These are phyloP conservation scores for Lophiotrema nucula DNA, from an alignment of 495 filamentous ascomycete genomes.

Conservation along the genomic window DNA sequence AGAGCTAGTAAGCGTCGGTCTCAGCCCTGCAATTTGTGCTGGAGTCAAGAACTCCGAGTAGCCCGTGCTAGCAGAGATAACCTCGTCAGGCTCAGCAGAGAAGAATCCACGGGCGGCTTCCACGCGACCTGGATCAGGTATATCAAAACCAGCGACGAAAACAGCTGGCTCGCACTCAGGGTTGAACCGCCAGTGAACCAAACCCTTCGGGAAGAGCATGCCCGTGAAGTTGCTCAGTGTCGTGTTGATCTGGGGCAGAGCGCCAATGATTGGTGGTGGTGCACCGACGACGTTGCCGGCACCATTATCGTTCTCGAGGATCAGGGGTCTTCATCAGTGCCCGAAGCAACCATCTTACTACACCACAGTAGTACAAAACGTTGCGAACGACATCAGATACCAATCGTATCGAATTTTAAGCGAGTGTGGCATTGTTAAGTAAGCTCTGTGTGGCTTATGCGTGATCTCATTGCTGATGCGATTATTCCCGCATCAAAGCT, in stretches of 20 bases:
- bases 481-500: too few species aligned
- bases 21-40: neutral
- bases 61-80: neutral
- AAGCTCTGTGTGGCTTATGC: too few species aligned
- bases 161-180: neutral
- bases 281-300: conserved; percentile 3
- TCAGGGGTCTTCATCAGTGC: too few species aligned
- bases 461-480: too few species aligned
- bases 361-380: too few species aligned
- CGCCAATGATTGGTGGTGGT: neutral
- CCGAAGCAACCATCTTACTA: too few species aligned
- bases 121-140: neutral
- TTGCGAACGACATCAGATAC: too few species aligned
- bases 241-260: neutral
- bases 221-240: neutral
- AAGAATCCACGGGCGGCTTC: neutral
- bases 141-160: neutral
- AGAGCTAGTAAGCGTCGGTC: neutral
- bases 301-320: neutral
- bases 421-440: too few species aligned
- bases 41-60: neutral
- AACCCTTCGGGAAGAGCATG: neutral
- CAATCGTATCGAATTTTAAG: too few species aligned
- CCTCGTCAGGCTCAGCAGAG: neutral
- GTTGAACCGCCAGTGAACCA: conserved; percentile 1